phyloP scores from a whole-genome alignment of 2,329 filamentous ascomycete genomes.

The Colletotrichum sp. region DNA sequence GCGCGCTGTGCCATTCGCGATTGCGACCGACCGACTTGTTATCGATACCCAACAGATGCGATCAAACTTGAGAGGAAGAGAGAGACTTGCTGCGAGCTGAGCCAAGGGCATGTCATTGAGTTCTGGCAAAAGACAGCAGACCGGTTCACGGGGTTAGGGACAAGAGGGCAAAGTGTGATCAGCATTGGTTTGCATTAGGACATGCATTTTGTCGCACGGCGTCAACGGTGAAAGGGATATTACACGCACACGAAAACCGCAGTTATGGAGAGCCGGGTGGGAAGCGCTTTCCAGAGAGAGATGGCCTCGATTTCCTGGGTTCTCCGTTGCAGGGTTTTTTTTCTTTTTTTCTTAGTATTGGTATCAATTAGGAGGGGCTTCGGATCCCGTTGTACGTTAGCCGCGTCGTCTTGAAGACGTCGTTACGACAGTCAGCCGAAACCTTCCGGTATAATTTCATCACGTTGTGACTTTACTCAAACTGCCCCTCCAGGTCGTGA shows the following conservation, averaged over 20 bases:
- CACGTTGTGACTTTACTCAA: background rate
- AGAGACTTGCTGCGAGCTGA: background rate
- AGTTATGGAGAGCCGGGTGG: background rate
- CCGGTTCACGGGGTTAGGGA: background rate
- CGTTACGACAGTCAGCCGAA: background rate
- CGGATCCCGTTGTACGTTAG: background rate
- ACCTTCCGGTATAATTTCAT: slow-evolving; percentile 14
- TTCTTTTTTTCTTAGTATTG: background rate
- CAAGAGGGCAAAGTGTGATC: background rate
- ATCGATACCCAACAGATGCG: slow-evolving; percentile 5
- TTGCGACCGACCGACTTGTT: background rate
- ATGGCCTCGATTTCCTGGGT: background rate
- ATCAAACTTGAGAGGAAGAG: background rate
- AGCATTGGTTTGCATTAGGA: background rate
- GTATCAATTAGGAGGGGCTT: background rate
- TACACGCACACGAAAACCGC: background rate
- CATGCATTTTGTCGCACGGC: background rate
- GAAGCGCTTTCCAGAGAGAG: background rate
- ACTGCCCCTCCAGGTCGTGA: background rate
- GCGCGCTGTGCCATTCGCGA: slow-evolving; percentile 6
- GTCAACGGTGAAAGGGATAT: background rate
- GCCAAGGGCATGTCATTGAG: background rate
- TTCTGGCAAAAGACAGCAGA: background rate
- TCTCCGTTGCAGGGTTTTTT: background rate
- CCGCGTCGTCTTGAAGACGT: background rate